phyloP scores from a whole-genome alignment of 2,329 filamentous ascomycete genomes.

The Fusarium nisikadoi region DNA sequence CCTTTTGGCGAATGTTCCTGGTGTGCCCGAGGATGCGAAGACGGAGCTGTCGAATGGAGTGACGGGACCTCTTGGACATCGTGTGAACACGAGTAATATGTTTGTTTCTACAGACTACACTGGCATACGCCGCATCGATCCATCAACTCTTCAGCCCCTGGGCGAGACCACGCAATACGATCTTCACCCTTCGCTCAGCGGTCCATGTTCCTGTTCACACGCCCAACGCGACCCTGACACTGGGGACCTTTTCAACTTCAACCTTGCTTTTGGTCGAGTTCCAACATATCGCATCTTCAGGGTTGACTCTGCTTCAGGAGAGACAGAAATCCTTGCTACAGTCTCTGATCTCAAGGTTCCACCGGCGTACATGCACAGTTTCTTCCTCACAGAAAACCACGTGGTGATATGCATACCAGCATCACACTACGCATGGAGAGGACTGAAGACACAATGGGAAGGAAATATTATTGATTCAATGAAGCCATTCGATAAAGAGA shows the following conservation, averaged over 20 bases:
- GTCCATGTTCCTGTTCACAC: constrained; percentile 76
- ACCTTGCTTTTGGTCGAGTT: constrained; percentile 70
- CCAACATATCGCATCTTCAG: constrained; percentile 77
- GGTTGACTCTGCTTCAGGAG: constrained; percentile 69
- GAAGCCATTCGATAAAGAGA: constrained; percentile 66
- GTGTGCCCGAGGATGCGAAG: constrained; percentile 50
- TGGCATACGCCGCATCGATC: constrained; percentile 70
- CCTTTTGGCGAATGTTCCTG: constrained; percentile 69
- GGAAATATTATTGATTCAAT: constrained; percentile 77
- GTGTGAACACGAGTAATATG: constrained; percentile 57
- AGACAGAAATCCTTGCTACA: constrained; percentile 76
- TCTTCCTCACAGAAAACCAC: constrained; percentile 77
- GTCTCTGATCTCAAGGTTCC: constrained; percentile 61
- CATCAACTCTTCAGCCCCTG: constrained; percentile 77
- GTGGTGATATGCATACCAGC: constrained; percentile 80
- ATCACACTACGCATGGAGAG: constrained; percentile 67
- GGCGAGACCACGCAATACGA: constrained; percentile 67
- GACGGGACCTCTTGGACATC: constrained; percentile 47
- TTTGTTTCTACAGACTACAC: constrained; percentile 68
- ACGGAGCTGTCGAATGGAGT: neutral
- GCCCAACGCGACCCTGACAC: constrained; percentile 76
- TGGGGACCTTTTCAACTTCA: constrained; percentile 84
- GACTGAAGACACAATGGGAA: constrained; percentile 70
- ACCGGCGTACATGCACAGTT: constrained; percentile 83
- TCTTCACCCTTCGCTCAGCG: constrained; percentile 75